Evolutionary conservation across 108 stramenopile genomes (phyloP).

Genomic region (Nannochloropsis oceanica): DNA sequence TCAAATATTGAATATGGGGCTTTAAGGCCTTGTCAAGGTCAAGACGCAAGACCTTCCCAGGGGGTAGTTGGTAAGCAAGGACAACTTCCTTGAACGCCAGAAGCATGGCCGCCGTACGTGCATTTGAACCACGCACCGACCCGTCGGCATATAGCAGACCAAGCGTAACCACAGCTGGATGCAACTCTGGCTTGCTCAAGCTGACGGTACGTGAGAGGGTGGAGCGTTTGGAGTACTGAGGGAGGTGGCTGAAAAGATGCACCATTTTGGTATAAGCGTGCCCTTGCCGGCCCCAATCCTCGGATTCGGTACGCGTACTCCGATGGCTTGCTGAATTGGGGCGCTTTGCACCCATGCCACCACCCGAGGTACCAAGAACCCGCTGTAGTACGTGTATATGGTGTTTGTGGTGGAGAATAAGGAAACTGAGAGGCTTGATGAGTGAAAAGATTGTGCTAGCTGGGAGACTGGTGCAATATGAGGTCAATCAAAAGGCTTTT

Average conservation of each 20-base stretch:
- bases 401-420: too few species aligned
- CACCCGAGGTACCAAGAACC: too few species aligned
- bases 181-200: slow-evolving; percentile 36
- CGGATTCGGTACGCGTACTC: not conserved
- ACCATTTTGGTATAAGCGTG: not conserved
- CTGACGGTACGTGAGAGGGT: not conserved
- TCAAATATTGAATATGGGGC: slow-evolving; percentile 47
- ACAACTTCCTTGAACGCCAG: slow-evolving; percentile 49
- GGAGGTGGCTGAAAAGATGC: not conserved
- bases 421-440: too few species aligned
- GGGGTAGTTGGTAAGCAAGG: slow-evolving; percentile 31
- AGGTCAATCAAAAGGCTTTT: too few species aligned
- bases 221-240: not conserved
- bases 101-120: slow-evolving; percentile 76
- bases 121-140: slow-evolving; percentile 64
- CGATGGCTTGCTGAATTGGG: not conserved
- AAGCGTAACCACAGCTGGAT: slow-evolving; percentile 62
- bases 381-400: too few species aligned
- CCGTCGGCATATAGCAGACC: slow-evolving; percentile 65
- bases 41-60: slow-evolving; percentile 40
- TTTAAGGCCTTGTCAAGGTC: slow-evolving; percentile 68
- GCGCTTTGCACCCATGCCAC: not conserved
- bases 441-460: too few species aligned
- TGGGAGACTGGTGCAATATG: too few species aligned
- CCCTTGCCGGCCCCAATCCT: not conserved